A percentile compares a stretch with the other conserved stretches of the same genome.
phyloP scores from a whole-genome alignment of 2,329 filamentous ascomycete genomes.

The Metarhizium robertsii region DNA sequence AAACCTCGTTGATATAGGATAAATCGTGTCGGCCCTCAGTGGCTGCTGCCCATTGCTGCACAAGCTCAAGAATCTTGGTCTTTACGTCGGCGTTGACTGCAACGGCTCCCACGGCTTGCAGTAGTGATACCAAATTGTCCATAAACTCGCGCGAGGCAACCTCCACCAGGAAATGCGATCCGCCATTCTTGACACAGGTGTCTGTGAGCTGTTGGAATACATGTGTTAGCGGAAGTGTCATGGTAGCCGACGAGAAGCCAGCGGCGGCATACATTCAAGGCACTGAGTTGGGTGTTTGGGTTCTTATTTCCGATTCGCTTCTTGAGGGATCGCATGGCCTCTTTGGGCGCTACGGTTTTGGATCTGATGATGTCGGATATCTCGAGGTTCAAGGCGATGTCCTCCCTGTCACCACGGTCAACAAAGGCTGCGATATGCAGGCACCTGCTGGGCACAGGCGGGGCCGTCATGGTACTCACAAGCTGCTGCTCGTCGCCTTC shows the following conservation, averaged over 20 bases:
- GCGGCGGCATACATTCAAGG: conserved; percentile 61
- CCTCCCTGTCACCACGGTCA: conserved; percentile 51
- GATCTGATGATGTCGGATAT: conserved; percentile 96
- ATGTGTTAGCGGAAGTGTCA: not conserved
- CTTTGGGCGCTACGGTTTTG: conserved; percentile 93
- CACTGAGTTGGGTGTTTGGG: conserved; percentile 89
- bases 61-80: conserved; percentile 81
- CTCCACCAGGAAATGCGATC: conserved; percentile 86
- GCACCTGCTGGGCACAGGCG: not conserved
- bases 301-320: conserved; percentile 94
- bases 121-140: conserved; percentile 86
- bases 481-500: conserved; percentile 84
- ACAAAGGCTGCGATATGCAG: conserved; percentile 6
- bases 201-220: conserved; percentile 67
- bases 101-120: conserved; percentile 67
- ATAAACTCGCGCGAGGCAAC: conserved; percentile 97
- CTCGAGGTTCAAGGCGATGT: conserved; percentile 94
- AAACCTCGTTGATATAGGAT: conserved; percentile 81
- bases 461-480: conserved; percentile 46
- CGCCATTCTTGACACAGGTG: conserved; percentile 97
- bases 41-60: conserved; percentile 87
- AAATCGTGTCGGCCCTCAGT: conserved; percentile 78
- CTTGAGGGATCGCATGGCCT: conserved; percentile 96
- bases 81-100: conserved; percentile 80
- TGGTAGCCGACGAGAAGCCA: not conserved